Conservation (phyloP, 169 alveolate species). For the Plasmodium gallinaceum region DNA sequence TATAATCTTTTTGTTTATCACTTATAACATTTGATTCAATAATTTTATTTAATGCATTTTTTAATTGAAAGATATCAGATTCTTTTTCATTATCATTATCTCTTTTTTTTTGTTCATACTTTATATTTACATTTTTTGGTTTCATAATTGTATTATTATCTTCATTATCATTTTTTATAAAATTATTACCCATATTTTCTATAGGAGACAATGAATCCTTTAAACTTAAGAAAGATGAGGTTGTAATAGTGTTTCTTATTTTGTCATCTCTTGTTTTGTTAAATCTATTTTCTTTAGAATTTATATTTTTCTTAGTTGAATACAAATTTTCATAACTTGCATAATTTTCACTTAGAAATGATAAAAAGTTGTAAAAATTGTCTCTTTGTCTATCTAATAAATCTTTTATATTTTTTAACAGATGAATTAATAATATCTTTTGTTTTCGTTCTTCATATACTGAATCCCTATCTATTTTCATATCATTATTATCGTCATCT, state of each 20-base stretch:
- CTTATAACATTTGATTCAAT: slow-evolving; percentile 2
- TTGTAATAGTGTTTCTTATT: neutral
- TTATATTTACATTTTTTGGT: neutral
- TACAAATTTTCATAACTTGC: slow-evolving; percentile 31
- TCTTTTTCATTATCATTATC: neutral
- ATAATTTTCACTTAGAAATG: slow-evolving; percentile 65
- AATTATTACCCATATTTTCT: neutral
- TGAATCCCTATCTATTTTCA: neutral
- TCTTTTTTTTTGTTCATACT: neutral
- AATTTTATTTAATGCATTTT: neutral
- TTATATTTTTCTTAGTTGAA: neutral
- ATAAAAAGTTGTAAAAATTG: slow-evolving; percentile 39
- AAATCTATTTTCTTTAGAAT: neutral
- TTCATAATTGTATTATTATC: neutral
- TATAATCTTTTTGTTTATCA: slow-evolving; percentile 36
- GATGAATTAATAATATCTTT: slow-evolving; percentile 43
- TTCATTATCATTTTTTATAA: neutral
- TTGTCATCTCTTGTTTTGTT: neutral
- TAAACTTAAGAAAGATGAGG: neutral
- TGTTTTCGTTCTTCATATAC: slow-evolving; percentile 46
- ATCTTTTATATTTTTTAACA: slow-evolving; percentile 54
- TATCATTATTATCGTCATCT: neutral
- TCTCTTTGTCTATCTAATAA: slow-evolving; percentile 44
- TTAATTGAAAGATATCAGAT: neutral
- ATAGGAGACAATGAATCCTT: neutral